phyloP scores from a whole-genome alignment of 768 basidiomycete species.

The Boletus vinaceobasis region DNA sequence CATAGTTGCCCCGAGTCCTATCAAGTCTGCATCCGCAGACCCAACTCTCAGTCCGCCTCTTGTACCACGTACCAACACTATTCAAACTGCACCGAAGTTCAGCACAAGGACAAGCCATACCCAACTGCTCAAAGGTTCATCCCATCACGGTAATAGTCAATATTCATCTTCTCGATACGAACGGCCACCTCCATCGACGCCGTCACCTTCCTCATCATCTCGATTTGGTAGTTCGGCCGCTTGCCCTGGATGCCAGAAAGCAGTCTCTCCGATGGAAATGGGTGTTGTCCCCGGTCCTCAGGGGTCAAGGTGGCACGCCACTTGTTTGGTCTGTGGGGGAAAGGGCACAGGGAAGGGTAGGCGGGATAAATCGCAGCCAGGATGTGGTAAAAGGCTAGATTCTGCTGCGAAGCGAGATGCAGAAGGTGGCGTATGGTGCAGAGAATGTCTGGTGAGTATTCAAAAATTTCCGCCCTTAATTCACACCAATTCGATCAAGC shows the following conservation, averaged over 20 bases:
- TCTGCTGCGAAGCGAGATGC: constrained; percentile 74
- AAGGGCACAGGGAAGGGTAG: constrained; percentile 43
- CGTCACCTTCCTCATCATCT: constrained; percentile 20
- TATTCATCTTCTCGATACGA: constrained; percentile 33
- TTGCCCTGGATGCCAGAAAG: constrained; percentile 72
- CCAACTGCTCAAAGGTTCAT: constrained; percentile 13
- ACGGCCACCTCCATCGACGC: constrained; percentile 15
- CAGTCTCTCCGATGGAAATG: constrained; percentile 79
- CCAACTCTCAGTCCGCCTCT: constrained; percentile 18
- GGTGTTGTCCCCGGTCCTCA: constrained; percentile 86
- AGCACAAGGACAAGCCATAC: constrained; percentile 1
- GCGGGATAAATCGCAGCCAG: constrained; percentile 58
- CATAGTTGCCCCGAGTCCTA: constrained; percentile 1
- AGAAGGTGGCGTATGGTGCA: constrained; percentile 75
- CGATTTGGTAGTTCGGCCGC: constrained; percentile 39
- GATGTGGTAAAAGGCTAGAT: constrained; percentile 81
- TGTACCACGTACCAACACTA: constrained; percentile 17
- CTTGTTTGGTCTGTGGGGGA: constrained; percentile 80
- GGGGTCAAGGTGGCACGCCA: constrained; percentile 74
- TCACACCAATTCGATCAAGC: constrained; percentile 35
- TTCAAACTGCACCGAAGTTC: constrained; percentile 7
- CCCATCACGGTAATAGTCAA: constrained; percentile 8
- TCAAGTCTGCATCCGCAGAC: constrained; percentile 12
- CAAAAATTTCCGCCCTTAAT: background rate
- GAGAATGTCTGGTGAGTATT: constrained; percentile 71